Percentiles rank a stretch among this genome's conserved stretches.
Evolutionary conservation across 148 eudicot species (phyloP).

Genomic region (Persicaria tinctoria): DNA sequence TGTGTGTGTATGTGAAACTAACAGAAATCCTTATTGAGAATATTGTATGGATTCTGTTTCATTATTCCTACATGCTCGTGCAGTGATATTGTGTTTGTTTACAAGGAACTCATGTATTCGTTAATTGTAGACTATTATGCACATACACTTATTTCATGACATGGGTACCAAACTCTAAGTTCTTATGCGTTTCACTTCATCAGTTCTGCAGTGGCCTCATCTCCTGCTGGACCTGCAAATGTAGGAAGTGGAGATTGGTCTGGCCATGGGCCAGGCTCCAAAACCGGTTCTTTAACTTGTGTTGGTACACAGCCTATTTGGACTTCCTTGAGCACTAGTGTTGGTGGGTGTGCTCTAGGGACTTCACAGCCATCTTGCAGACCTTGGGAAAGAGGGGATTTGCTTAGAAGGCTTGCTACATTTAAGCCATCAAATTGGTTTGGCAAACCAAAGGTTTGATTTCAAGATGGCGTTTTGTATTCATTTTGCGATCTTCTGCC

Average conservation of each 20-base stretch:
- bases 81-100: background rate
- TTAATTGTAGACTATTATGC: background rate
- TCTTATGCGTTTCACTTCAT: background rate
- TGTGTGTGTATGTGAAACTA: background rate
- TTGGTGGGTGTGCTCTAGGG: slow-evolving; percentile 84
- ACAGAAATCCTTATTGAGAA: background rate
- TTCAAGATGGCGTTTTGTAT: background rate
- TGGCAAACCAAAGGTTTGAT: slow-evolving; percentile 79
- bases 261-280: slow-evolving; percentile 76
- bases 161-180: background rate
- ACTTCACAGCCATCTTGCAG: slow-evolving; percentile 90
- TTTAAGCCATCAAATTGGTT: slow-evolving; percentile 84
- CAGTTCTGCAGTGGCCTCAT: slow-evolving; percentile 96
- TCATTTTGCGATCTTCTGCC: background rate
- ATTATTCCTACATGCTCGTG: background rate
- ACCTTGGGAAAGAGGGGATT: slow-evolving; percentile 99
- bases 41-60: background rate
- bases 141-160: background rate
- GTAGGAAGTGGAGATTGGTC: slow-evolving; percentile 76
- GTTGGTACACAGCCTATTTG: slow-evolving; percentile 52
- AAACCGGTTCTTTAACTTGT: slow-evolving; percentile 74
- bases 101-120: background rate
- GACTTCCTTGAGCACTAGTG: slow-evolving; percentile 71
- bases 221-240: slow-evolving; percentile 68
- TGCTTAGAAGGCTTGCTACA: slow-evolving; percentile 86